A percentile compares a stretch with the other conserved stretches of the same genome.
phyloP scores from a whole-genome alignment of 2,329 filamentous ascomycete genomes.

The Furcasterigmium sp. region DNA sequence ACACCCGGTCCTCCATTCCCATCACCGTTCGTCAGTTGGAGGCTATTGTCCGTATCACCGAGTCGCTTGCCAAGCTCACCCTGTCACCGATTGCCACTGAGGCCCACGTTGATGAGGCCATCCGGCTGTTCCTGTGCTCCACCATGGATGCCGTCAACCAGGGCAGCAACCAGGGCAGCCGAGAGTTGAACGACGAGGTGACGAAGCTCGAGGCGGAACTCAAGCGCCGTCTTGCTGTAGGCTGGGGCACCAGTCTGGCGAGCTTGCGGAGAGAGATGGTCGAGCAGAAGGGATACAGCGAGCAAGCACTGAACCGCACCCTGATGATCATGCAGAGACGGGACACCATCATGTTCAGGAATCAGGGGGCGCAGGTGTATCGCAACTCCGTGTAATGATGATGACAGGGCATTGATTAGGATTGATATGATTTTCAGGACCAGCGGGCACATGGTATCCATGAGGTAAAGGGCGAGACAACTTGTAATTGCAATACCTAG shows the following conservation, averaged over 20 bases:
- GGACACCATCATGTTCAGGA: conserved; percentile 79
- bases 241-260: conserved; percentile 88
- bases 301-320: conserved; percentile 78
- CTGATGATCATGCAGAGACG: conserved; percentile 80
- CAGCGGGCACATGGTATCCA: no score
- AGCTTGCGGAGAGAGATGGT: conserved; percentile 88
- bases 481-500: neutral
- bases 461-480: no score
- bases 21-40: conserved; percentile 97
- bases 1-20: conserved; percentile 86
- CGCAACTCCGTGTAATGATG: conserved; percentile 57
- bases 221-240: conserved; percentile 80
- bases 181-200: conserved; percentile 88
- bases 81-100: conserved; percentile 84
- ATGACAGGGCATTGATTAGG: neutral
- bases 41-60: conserved; percentile 94
- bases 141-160: conserved; percentile 98
- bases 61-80: conserved; percentile 87
- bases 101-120: conserved; percentile 92
- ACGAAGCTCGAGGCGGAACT: conserved; percentile 84
- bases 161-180: conserved; percentile 74
- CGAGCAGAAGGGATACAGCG: conserved; percentile 83
- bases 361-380: conserved; percentile 71
- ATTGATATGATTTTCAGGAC: no score
- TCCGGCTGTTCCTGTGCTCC: conserved; percentile 88